Evolutionary conservation across 176 grass and related monocot genomes (phyloP), one percentile per base, ranked within the genome.

Genomic region (Triticum urartu): DNA sequence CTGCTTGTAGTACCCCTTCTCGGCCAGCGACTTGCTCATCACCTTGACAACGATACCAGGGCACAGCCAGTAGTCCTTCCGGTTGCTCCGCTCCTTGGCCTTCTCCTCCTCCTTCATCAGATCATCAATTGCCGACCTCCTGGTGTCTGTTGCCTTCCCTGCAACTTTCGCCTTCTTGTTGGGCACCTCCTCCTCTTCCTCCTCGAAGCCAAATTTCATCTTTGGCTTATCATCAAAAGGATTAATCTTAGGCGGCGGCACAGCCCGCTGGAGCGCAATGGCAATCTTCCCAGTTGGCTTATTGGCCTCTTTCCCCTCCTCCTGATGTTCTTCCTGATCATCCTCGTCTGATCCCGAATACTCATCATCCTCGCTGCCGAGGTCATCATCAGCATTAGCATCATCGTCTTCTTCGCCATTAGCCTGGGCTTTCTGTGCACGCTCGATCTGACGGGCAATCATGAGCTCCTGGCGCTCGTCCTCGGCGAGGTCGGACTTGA

Each of bases 21-120:
- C 82, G 1, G 86, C 86, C 82, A 98, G 63, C 6, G 88, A 82
- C 72, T 92, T 98, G 84, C 96, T 98, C 93, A 98, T 94, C 65
- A 98, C 91, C 90, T 98, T 95, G 64, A 98, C 93, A 7, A 94
- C 83, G 38, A 98, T 95, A 28, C 88, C 91, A 13, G 91, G 91
- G 62, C 90, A 94, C 14, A 98, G 79, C 96, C 93, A 98, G 39
- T 98, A 94, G 78, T 98, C 96, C 88, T 98, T 98, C 63, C 96
- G 82, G 56, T 98, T 95, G 86, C 83, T 94, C 65, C 86, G 73
- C 86, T 98, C 96, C 84, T 98, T 98, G 18, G 87, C 92, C 69
- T 91, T 95, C 84, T 98, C 96, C 71, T 98, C 93, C 70, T 98
- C 93, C 86, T 82, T 95, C 91, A 95, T 98, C 81, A 98, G 86